These are phyloP conservation scores for Neurospora sp. DNA, from an alignment of 495 filamentous ascomycete species.

Conservation along the genomic window DNA sequence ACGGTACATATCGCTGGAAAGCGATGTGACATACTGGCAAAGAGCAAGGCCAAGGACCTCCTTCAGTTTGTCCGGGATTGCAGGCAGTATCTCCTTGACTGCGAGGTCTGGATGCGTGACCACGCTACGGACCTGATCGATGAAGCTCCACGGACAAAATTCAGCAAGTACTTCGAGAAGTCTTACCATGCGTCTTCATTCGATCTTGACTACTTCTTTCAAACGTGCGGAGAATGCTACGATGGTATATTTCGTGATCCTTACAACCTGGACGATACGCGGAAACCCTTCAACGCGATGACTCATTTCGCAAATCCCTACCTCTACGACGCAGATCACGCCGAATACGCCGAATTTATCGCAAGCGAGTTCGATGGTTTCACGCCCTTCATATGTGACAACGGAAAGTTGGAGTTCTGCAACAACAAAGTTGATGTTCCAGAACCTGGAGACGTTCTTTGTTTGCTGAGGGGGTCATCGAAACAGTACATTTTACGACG, in stretches of 20 bases:
- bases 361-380: not conserved
- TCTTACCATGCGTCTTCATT: not conserved
- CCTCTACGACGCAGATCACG: too few relatives aligned
- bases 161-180: not conserved
- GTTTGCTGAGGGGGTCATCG: not conserved
- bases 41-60: too few relatives aligned
- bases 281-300: too few relatives aligned
- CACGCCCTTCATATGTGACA: not conserved
- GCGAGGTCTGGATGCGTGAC: not conserved
- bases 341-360: not conserved
- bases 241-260: too few relatives aligned
- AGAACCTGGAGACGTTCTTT: not conserved
- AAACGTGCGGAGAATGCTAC: too few relatives aligned
- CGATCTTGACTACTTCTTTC: too few relatives aligned
- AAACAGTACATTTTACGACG: not conserved
- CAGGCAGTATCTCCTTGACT: not conserved
- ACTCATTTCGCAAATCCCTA: too few relatives aligned
- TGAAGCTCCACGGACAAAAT: not conserved
- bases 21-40: not conserved
- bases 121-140: not conserved
- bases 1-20: not conserved
- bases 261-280: too few relatives aligned
- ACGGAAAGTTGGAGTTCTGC: not conserved
- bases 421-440: not conserved
- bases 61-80: too few relatives aligned